Base-by-base conservation (phyloP, 140 eudicot genomes). In the Bidens hawaiensis region DNA sequence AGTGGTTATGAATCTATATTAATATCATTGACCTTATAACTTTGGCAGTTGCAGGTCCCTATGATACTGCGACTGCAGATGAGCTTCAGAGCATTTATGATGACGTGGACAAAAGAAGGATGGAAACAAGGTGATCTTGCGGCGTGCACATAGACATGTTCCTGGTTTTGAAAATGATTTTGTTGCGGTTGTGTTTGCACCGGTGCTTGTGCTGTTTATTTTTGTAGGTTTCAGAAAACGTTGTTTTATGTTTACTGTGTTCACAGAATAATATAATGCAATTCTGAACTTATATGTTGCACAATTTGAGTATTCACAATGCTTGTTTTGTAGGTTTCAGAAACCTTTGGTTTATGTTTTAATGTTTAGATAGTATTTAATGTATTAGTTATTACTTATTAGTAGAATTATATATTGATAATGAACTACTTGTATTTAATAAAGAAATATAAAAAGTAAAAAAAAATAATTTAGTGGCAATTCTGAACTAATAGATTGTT, bases 1-100 rank as follows among this genome's bases (percentile, higher is more conserved):
- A n/a, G n/a, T n/a, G n/a, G n/a, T n/a, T n/a, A n/a, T n/a, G n/a
- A n/a, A n/a, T n/a, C n/a, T n/a, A n/a, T n/a, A n/a, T n/a, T n/a
- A n/a, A 41, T 42, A 31, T 41, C 23, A 26, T 9, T 3, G 24
- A 16, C 22, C 16, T 40, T 41, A 2, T 23, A 56, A 41, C 26
- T 41, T 56, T 55, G 58, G 41, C 42, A 17, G 47, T 31, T 45
- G 56, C 49, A 68, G 73, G 73, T 42, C 55, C 8, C 0, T 50
- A 55, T 54, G 65, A 54, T 54, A 27, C 23, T 8, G 33, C 56
- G 26, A 68, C 56, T 41, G 73, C 27, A 26, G 24, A 26, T 55
- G 43, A 40, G 23, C 16, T 25, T 67, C 22, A 1, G 65, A 41
- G 65, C 47, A 5, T 45, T 53, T 3, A 24, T 40, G 34, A 41